Evolutionary conservation across 148 eudicot genomes (phyloP).

Genomic region (Rheum nobile): DNA sequence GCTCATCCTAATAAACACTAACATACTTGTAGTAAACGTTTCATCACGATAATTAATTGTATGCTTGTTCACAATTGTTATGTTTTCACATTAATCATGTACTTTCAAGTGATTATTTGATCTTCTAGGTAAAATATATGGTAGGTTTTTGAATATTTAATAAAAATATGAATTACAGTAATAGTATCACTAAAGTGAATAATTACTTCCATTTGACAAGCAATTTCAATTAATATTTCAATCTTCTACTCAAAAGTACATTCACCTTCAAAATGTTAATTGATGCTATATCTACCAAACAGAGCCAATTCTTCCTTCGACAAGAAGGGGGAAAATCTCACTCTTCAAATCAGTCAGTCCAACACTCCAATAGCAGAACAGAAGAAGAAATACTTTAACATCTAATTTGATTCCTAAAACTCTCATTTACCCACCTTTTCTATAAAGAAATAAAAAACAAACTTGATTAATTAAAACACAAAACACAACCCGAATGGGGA

Average conservation of each 20-base stretch:
- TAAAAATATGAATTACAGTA: too few species aligned
- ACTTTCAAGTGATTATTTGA: background rate
- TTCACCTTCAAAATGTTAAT: background rate
- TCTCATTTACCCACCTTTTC: background rate
- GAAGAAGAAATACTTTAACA: background rate
- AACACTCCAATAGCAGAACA: background rate
- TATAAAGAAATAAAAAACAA: background rate
- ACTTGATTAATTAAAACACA: background rate
- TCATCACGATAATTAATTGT: too few species aligned
- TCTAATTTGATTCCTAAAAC: conserved; percentile 1
- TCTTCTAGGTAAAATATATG: too few species aligned
- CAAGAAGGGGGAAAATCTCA: background rate
- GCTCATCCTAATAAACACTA: too few species aligned
- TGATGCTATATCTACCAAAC: background rate
- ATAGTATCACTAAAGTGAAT: too few species aligned
- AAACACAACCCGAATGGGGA: background rate
- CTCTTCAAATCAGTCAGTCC: background rate
- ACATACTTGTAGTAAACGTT: too few species aligned
- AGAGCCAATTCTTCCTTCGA: background rate
- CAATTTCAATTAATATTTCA: background rate
- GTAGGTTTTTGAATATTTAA: too few species aligned
- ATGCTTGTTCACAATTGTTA: background rate
- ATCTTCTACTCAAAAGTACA: background rate
- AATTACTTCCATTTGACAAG: background rate
- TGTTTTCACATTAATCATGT: background rate